phyloP scores from a whole-genome alignment of 2,329 filamentous ascomycete genomes.

The Claviceps purpurea region DNA sequence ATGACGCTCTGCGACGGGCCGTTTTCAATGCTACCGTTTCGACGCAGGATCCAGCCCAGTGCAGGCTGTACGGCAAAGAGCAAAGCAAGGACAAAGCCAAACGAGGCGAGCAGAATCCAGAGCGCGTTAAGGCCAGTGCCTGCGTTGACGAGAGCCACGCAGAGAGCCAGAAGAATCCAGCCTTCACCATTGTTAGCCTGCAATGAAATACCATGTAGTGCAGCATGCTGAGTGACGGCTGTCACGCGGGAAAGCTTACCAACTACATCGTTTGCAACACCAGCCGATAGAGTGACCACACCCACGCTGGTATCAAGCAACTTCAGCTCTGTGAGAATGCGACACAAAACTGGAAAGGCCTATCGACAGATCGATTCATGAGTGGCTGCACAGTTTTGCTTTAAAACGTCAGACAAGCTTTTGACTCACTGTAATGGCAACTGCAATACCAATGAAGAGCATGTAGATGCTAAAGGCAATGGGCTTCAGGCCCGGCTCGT shows the following conservation, averaged over 20 bases:
- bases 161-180: constrained; percentile 86
- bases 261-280: constrained; percentile 76
- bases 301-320: constrained; percentile 72
- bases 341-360: constrained; percentile 80
- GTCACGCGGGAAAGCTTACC: constrained; percentile 10
- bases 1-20: constrained; percentile 80
- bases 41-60: constrained; percentile 61
- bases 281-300: constrained; percentile 77
- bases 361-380: constrained; percentile 3
- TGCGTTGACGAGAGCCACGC: constrained; percentile 85
- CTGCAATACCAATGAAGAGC: constrained; percentile 78
- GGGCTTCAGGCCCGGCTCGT: constrained; percentile 23
- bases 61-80: constrained; percentile 57
- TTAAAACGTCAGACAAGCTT: too few relatives aligned
- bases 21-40: constrained; percentile 68
- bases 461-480: constrained; percentile 43
- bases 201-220: background rate
- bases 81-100: constrained; percentile 67
- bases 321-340: constrained; percentile 84
- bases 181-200: constrained; percentile 11
- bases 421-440: constrained; percentile 60
- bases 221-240: background rate
- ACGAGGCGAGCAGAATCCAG: constrained; percentile 64
- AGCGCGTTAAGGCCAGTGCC: constrained; percentile 69
- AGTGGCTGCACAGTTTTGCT: background rate